Base-by-base conservation (phyloP, 75 land plant species). In the Gnetum montanum region DNA sequence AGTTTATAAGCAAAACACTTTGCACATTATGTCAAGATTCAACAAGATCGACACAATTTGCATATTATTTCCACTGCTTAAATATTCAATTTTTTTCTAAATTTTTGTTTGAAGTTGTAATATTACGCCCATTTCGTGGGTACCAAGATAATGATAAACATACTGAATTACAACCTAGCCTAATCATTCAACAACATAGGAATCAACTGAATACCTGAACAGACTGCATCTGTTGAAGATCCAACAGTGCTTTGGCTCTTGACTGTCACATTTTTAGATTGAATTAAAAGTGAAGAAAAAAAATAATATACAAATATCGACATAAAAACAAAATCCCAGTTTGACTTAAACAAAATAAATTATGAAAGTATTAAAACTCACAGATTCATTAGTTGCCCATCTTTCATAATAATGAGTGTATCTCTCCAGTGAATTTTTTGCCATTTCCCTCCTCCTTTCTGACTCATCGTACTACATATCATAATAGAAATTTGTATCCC, bases 401-500 rank as follows among this genome's bases (percentile, higher is more conserved):
- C 97, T 51, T 59, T 92, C 95, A 67, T 92, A 92, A 62, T 92
- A 92, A 70, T 91, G 97, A 13, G 97, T 91, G 65, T 91, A 91
- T 48, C 94, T 70, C 62, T 91, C 97, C 52, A 92, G 49, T 19
- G 91, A 88, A 49, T 84, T 92, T 59, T 88, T 92, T 6, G 97
- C 97, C 97, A 88, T 92, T 51, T 92, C 97, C 47, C 97, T 81
- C 55, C 95, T 68, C 49, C 77, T 70, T 57, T 92, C 97, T 34
- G 86, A 67, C 60, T 92, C 98, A 83, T 89, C 91, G 71, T 89
- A 90, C 98, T 93, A 70, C 15, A 45, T 24, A 44, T 24, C 15
- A 31, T 25, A 34, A 59, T 23, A 18, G 33, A 24, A 24, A 19
- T 33, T 30, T 25, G 20, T 18, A 38, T 58, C 29, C 12, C 4